Percentiles rank a stretch among this genome's conserved stretches.
Conservation (phyloP, 495 filamentous ascomycete species). For the Podospora bellae-mahoneyi region DNA sequence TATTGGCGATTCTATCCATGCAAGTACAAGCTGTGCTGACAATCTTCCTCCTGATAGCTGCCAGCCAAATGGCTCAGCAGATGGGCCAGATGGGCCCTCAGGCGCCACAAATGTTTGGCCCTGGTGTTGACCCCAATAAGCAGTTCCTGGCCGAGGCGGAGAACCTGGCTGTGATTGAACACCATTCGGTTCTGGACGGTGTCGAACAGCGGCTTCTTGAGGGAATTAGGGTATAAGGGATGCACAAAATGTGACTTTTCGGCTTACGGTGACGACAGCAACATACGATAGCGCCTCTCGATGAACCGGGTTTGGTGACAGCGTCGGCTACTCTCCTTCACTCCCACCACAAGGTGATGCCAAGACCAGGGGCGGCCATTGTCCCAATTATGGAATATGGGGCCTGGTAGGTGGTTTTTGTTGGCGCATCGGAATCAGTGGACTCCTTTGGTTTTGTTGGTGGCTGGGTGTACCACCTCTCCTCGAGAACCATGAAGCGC, state of each 20-base stretch:
- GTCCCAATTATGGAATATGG: constrained; percentile 68
- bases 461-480: constrained; percentile 84
- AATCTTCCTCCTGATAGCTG: constrained; percentile 52
- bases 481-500: constrained; percentile 74
- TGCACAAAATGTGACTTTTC: background rate
- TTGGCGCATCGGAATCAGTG: constrained; percentile 39
- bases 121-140: constrained; percentile 94
- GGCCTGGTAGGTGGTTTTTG: constrained; percentile 47
- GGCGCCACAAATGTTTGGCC: constrained; percentile 72
- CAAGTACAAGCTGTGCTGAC: background rate
- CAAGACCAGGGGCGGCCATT: constrained; percentile 52
- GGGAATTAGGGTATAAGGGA: constrained; percentile 44
- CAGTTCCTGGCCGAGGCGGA: constrained; percentile 86
- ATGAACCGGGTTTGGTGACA: background rate
- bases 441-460: constrained; percentile 61
- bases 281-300: background rate
- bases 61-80: constrained; percentile 90
- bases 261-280: background rate
- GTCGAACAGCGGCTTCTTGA: constrained; percentile 78
- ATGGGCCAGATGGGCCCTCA: constrained; percentile 78
- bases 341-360: constrained; percentile 56
- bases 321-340: constrained; percentile 6
- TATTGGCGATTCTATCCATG: background rate
- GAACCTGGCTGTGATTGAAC: constrained; percentile 91
- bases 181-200: constrained; percentile 82